Percentiles rank a stretch among this genome's conserved stretches.
phyloP scores from a whole-genome alignment of 1,139 yeast genomes.

The Chernovozyma aurita region DNA sequence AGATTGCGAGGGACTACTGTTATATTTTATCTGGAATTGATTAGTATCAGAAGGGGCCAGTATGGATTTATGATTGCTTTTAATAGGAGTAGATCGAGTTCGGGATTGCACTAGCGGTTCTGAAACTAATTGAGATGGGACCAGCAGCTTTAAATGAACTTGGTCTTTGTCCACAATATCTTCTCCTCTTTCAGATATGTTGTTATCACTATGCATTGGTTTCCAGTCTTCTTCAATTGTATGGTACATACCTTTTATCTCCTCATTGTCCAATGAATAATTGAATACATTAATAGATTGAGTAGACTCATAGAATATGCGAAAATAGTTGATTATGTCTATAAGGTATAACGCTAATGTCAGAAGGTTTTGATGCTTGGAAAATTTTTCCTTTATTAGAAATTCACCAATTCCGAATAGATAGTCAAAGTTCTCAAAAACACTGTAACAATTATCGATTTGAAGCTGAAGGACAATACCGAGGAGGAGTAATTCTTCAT shows the following conservation, averaged over 20 bases:
- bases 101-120: not conserved
- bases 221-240: not conserved
- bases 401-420: slow-evolving; percentile 42
- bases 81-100: too few relatives aligned
- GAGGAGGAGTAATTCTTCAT: slow-evolving; percentile 23
- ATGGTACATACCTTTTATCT: slow-evolving; percentile 22
- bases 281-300: slow-evolving; percentile 37
- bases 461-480: slow-evolving; percentile 36
- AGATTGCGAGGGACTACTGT: not conserved
- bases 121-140: not conserved
- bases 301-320: slow-evolving; percentile 35
- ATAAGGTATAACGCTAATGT: slow-evolving; percentile 20
- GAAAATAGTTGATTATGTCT: slow-evolving; percentile 25
- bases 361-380: slow-evolving; percentile 8
- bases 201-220: not conserved
- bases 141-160: not conserved
- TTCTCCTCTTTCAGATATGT: not conserved
- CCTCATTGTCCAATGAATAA: slow-evolving; percentile 32
- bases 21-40: not conserved
- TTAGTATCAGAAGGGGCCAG: not conserved
- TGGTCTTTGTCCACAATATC: not conserved
- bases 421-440: slow-evolving; percentile 41
- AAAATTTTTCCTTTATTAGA: slow-evolving; percentile 21
- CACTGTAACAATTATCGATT: slow-evolving; percentile 33
- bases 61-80: too few relatives aligned